Base-by-base conservation (phyloP, 2,329 filamentous ascomycete species). In the Eutypa lata region DNA sequence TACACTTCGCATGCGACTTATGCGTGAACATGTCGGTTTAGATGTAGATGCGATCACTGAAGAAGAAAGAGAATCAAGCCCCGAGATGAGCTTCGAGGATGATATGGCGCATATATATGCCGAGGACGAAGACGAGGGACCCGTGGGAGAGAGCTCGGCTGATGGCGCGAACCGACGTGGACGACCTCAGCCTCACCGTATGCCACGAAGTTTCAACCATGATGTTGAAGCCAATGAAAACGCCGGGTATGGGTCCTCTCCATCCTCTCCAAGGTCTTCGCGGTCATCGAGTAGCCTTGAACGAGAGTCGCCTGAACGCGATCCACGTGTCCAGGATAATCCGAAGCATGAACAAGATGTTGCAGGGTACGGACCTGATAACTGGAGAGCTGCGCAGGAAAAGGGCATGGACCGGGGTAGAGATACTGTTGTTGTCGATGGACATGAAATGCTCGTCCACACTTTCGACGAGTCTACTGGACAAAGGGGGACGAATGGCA, bases 11-110 rank as follows among this genome's bases (percentile, higher is more conserved):
- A 86, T 97, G 76, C 88, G 94, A 24, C 78, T 97, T 47, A 97
- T 97, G 94, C 84, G 93, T 57, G 94, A 99, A 71, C 94, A 99
- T 74, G 78, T 99, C 28, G 94, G 94, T n/a, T 77, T 97, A 38
- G 92, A 97, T 65, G 91, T 96, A 3, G 94, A 99, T 68, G 89
- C 90, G 64, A 87, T 97, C 54, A 84, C 90, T 65, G 90, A 94
- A 65, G 84, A 93, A 56, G 87, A 91, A 60, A 80, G 87, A 48
- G 6, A 31, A 10, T 31, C 80, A 83, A 26, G 87, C 91, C 62
- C 70, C 14, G 78, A 79, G 48, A 72, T 71, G 4, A 70, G 74
- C 26, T 86, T 81, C 58, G 78, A 82, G 62, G 71, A 74, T 3
- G 80, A 85, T 48, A 87, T 87, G 82, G 74, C 82, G 31, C 76